phyloP scores from a whole-genome alignment of 2,329 filamentous ascomycete genomes.

The Alternaria metachromatica region DNA sequence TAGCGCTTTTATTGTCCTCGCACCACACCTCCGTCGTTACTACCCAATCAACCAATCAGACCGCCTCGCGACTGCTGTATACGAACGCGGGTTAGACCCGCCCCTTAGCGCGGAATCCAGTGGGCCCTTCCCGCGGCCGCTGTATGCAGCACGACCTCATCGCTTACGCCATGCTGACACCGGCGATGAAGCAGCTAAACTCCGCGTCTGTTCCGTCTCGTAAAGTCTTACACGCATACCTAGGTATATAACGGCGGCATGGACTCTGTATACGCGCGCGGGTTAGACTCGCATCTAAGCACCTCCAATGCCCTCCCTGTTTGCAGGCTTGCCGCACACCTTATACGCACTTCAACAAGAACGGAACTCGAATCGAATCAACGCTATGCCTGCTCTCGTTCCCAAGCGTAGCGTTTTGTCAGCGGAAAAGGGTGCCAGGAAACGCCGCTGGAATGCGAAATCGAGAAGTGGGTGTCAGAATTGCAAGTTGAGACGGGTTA shows the following conservation, averaged over 20 bases:
- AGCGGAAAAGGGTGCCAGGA: background rate
- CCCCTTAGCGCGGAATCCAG: background rate
- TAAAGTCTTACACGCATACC: background rate
- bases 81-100: constrained; percentile 10
- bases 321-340: background rate
- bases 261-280: background rate
- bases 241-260: background rate
- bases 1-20: background rate
- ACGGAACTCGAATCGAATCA: background rate
- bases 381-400: constrained; percentile 25
- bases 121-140: background rate
- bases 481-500: constrained; percentile 63
- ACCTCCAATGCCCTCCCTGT: background rate
- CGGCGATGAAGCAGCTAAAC: background rate
- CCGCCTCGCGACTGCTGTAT: background rate
- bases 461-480: constrained; percentile 63
- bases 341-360: background rate
- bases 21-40: background rate
- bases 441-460: constrained; percentile 52
- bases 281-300: background rate
- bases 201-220: background rate
- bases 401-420: background rate
- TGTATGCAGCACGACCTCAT: background rate
- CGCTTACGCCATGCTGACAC: background rate
- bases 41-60: constrained; percentile 2